phyloP scores from a whole-genome alignment of 2,329 filamentous ascomycete species.

The Sporothrix inflata region DNA sequence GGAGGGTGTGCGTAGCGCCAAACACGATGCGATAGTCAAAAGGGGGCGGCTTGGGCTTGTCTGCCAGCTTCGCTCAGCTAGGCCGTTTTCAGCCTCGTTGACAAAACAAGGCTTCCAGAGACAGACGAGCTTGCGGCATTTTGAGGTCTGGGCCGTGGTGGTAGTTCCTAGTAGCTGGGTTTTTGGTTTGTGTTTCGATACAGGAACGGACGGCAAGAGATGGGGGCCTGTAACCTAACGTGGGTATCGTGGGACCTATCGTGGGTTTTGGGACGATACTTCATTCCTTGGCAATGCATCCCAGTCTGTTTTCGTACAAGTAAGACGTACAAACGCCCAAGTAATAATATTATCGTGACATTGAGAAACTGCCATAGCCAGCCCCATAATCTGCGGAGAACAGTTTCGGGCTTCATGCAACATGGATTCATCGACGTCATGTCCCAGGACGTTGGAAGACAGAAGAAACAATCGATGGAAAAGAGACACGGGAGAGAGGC shows the following conservation, averaged over 20 bases:
- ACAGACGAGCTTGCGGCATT: slow-evolving; percentile 21
- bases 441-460: neutral
- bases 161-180: slow-evolving; percentile 13
- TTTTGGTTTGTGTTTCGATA: neutral
- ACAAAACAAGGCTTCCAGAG: slow-evolving; percentile 7
- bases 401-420: slow-evolving; percentile 1
- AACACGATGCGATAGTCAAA: neutral
- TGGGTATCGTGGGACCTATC: neutral
- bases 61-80: neutral
- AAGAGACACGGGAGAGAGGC: neutral
- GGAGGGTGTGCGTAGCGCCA: slow-evolving; percentile 1
- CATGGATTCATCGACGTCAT: slow-evolving; percentile 1
- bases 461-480: neutral
- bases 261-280: neutral
- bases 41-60: neutral
- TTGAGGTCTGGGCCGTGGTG: slow-evolving; percentile 15
- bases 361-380: neutral
- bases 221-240: neutral
- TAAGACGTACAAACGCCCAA: too few species aligned
- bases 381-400: slow-evolving; percentile 11
- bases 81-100: slow-evolving; percentile 18
- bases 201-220: slow-evolving; percentile 10
- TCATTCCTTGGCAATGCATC: neutral
- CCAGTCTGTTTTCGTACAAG: slow-evolving; percentile 2
- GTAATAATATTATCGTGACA: neutral